A percentile compares a stretch with the other conserved stretches of the same genome.
Evolutionary conservation across 805 yeast genomes (phyloP).

Genomic region (Saccharomycopsis schoenii): DNA sequence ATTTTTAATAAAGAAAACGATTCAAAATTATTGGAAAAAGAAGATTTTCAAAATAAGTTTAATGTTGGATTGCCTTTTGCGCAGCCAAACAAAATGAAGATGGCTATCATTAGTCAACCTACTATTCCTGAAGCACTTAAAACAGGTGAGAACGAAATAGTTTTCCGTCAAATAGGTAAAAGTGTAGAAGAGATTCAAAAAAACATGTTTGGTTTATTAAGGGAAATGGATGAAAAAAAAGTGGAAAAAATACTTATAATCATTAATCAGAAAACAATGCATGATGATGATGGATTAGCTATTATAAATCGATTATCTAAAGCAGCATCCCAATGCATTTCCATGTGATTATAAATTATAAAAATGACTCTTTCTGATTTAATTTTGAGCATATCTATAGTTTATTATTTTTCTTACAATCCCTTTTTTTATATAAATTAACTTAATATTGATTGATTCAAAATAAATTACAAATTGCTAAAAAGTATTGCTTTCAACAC

Average conservation of each 20-base stretch:
- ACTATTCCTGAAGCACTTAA: neutral
- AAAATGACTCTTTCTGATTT: no score
- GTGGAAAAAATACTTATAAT: conserved; percentile 63
- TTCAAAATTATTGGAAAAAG: neutral
- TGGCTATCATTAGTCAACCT: conserved; percentile 9
- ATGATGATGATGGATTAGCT: conserved; percentile 73
- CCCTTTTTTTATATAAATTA: neutral
- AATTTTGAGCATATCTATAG: no score
- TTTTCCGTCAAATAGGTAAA: conserved; percentile 34
- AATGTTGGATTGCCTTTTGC: neutral
- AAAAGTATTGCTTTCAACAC: neutral
- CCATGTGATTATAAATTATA: conserved; percentile 2
- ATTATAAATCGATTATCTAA: conserved; percentile 85
- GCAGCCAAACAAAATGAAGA: neutral
- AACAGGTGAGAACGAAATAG: conserved; percentile 16
- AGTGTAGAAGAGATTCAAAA: conserved; percentile 57
- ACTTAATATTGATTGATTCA: neutral
- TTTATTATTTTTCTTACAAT: conserved; percentile 1
- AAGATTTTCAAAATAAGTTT: neutral
- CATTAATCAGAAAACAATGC: conserved; percentile 48
- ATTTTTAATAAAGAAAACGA: conserved; percentile 27
- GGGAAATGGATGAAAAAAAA: conserved; percentile 63
- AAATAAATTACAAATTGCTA: neutral
- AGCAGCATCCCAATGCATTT: conserved; percentile 56
- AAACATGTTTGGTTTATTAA: conserved; percentile 58